A percentile compares a stretch with the other conserved stretches of the same genome.
Evolutionary conservation across 208 protist species (phyloP).

Genomic region (Phytomonas serpens): DNA sequence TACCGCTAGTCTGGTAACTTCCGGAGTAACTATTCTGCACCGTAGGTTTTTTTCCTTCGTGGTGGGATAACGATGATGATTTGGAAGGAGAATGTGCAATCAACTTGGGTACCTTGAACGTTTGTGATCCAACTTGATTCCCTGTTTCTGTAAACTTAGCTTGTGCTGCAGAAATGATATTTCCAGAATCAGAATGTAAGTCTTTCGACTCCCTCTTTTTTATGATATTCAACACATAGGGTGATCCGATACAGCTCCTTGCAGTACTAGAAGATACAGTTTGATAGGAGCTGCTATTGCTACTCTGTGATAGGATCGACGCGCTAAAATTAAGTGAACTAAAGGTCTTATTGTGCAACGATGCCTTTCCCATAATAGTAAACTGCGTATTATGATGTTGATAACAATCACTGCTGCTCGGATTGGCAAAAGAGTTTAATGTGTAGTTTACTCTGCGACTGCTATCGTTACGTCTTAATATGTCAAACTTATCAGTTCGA

Average conservation of each 20-base stretch:
- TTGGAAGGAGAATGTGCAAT: neutral
- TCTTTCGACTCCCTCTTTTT: neutral
- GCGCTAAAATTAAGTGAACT: neutral
- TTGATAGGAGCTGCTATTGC: neutral
- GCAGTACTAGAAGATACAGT: neutral
- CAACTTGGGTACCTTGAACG: neutral
- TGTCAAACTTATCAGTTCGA: neutral
- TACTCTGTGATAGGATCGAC: neutral
- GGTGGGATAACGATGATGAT: neutral
- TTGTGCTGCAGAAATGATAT: neutral
- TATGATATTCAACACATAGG: neutral
- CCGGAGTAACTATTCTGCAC: neutral
- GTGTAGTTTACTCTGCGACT: neutral
- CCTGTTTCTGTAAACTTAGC: neutral
- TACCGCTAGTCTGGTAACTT: neutral
- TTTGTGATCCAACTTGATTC: neutral
- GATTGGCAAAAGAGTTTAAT: neutral
- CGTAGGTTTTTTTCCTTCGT: neutral
- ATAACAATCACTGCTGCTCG: neutral
- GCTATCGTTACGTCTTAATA: neutral
- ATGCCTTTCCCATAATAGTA: neutral
- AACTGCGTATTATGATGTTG: neutral
- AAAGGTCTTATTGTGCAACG: neutral
- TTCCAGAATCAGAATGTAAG: neutral
- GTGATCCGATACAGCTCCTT: neutral